Conservation (phyloP, 108 stramenopile species). For the Pseudonitzschia multiseries region DNA sequence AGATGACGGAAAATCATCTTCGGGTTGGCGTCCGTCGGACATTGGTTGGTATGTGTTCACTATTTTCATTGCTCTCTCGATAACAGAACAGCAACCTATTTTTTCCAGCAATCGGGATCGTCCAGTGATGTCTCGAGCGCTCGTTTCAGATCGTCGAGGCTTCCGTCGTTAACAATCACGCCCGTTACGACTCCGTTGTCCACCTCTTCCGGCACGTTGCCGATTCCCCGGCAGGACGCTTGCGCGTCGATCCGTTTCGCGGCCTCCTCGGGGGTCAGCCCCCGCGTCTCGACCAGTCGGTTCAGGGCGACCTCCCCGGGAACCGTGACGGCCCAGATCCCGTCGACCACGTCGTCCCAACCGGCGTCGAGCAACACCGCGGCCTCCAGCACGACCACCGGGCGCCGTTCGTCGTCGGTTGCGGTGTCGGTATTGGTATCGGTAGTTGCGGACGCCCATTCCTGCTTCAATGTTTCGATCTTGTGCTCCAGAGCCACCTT, state of each 20-base stretch:
- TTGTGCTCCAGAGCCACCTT: constrained; percentile 43
- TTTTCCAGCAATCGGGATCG: constrained; percentile 35
- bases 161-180: constrained; percentile 69
- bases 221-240: constrained; percentile 58
- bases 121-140: constrained; percentile 34
- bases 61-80: too few relatives aligned
- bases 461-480: constrained; percentile 42
- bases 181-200: constrained; percentile 54
- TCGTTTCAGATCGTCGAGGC: constrained; percentile 27
- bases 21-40: too few relatives aligned
- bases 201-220: constrained; percentile 47
- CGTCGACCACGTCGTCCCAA: constrained; percentile 83
- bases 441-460: constrained; percentile 26
- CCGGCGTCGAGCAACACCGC: constrained; percentile 77
- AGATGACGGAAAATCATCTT: too few relatives aligned
- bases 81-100: too few relatives aligned
- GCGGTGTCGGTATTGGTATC: not conserved
- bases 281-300: constrained; percentile 60
- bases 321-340: constrained; percentile 69
- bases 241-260: constrained; percentile 66
- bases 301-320: constrained; percentile 46
- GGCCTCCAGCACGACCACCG: constrained; percentile 70
- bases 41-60: too few relatives aligned
- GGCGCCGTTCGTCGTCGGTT: not conserved
- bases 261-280: constrained; percentile 61